Evolutionary conservation across 2,329 filamentous ascomycete species (phyloP).

Genomic region (Colletotrichum neosansevieriae): DNA sequence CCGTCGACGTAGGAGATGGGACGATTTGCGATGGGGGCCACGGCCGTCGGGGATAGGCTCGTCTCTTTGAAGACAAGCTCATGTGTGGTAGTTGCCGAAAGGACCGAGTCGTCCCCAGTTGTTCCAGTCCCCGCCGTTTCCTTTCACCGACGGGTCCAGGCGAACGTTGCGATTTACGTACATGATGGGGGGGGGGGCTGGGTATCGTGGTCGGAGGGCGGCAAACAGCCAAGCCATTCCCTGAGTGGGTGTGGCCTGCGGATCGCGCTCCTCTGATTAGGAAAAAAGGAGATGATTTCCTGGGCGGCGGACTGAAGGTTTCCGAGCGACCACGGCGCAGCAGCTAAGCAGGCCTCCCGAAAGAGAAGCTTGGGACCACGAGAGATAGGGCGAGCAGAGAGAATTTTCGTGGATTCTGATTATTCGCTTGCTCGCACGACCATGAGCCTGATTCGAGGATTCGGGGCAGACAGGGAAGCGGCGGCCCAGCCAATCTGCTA

Average conservation of each 20-base stretch:
- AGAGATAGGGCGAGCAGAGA: conserved; percentile 5
- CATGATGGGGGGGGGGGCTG: conserved; percentile 28
- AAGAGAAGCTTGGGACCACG: conserved; percentile 1
- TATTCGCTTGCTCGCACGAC: conserved; percentile 22
- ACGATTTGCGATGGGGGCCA: conserved; percentile 26
- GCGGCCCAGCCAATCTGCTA: conserved; percentile 7
- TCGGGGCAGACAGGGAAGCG: conserved; percentile 3
- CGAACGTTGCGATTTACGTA: conserved; percentile 36
- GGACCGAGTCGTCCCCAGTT: conserved; percentile 34
- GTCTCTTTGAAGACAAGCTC: conserved; percentile 36
- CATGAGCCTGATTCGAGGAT: conserved; percentile 18
- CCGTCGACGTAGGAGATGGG: conserved; percentile 30
- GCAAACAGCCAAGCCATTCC: conserved; percentile 34
- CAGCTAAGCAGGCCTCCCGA: background rate
- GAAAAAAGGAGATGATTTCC: background rate
- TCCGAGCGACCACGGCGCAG: conserved; percentile 11
- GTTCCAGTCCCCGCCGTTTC: conserved; percentile 34
- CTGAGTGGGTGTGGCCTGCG: conserved; percentile 16
- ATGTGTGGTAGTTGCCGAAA: conserved; percentile 38
- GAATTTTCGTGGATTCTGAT: conserved; percentile 13
- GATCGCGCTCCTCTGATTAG: background rate
- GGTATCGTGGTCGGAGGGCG: conserved; percentile 26
- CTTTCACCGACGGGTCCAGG: conserved; percentile 34
- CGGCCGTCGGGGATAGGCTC: conserved; percentile 31
- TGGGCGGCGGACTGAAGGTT: background rate